phyloP scores from a whole-genome alignment of 2,329 filamentous ascomycete species.

The Plenodomus lindquistii region DNA sequence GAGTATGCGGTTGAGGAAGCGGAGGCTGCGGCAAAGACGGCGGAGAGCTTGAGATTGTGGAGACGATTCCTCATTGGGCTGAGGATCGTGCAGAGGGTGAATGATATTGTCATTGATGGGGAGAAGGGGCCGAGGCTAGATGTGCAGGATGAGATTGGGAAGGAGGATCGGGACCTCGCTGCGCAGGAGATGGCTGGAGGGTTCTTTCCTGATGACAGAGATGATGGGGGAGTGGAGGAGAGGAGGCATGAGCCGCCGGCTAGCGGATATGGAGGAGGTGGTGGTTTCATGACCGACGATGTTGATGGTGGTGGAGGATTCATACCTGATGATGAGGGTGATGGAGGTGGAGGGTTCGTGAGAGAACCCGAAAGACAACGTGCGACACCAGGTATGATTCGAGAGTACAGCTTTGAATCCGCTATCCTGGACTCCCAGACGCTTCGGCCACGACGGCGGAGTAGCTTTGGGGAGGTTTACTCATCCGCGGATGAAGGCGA shows the following conservation, averaged over 20 bases:
- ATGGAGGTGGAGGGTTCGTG: background rate
- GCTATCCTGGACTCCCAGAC: constrained; percentile 33
- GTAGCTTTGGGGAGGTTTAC: constrained; percentile 30
- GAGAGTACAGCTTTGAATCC: constrained; percentile 42
- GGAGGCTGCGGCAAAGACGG: constrained; percentile 59
- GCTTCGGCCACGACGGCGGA: constrained; percentile 25
- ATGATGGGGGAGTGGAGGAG: constrained; percentile 34
- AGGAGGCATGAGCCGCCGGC: constrained; percentile 12
- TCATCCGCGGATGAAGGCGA: constrained; percentile 28
- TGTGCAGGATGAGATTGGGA: constrained; percentile 37
- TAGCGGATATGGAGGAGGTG: constrained; percentile 16
- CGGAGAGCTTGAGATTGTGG: constrained; percentile 59
- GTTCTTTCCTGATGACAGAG: constrained; percentile 55
- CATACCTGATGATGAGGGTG: constrained; percentile 15
- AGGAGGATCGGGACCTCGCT: constrained; percentile 29
- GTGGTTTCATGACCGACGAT: constrained; percentile 17
- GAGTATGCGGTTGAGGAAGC: constrained; percentile 66
- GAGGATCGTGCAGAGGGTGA: constrained; percentile 73
- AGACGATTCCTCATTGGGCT: constrained; percentile 65
- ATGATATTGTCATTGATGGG: constrained; percentile 51
- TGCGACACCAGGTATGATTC: constrained; percentile 18
- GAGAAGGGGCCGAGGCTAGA: constrained; percentile 31
- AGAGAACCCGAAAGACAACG: background rate
- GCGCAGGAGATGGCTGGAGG: constrained; percentile 43
- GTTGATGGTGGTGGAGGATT: constrained; percentile 24